Conservation (phyloP, 306 rosid genomes). For the Parietaria judaica region DNA sequence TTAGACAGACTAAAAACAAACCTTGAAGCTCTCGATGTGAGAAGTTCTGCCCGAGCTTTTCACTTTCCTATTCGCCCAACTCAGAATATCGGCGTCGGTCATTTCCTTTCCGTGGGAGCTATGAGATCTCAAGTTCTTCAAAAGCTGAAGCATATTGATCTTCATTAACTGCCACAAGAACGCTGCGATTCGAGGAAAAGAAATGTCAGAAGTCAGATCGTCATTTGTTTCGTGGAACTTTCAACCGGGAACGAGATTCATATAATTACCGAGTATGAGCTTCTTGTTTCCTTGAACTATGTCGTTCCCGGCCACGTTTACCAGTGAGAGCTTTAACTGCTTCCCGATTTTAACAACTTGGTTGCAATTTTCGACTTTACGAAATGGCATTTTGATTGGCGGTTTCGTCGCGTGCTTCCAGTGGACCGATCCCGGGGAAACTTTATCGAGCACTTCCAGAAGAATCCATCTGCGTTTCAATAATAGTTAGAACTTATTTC, state of each 20-base stretch:
- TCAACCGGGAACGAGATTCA: too few relatives aligned
- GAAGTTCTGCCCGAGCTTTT: constrained; percentile 69
- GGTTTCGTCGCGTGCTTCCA: constrained; percentile 96
- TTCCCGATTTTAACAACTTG: constrained; percentile 70
- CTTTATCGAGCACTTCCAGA: constrained; percentile 82
- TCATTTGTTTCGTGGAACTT: too few relatives aligned
- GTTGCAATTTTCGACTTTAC: constrained; percentile 95
- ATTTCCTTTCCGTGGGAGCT: constrained; percentile 78
- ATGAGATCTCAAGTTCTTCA: constrained; percentile 73
- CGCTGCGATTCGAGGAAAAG: constrained; percentile 38
- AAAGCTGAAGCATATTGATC: constrained; percentile 76
- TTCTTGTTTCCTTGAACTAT: constrained; percentile 98
- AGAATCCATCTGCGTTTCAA: constrained; percentile 64
- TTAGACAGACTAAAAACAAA: constrained; percentile 1
- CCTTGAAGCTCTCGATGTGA: constrained; percentile 81
- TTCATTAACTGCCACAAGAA: constrained; percentile 96
- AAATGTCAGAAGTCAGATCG: constrained; percentile 11
- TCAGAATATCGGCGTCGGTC: constrained; percentile 73
- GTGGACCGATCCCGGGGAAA: constrained; percentile 73
- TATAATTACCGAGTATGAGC: constrained; percentile 74
- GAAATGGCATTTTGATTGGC: constrained; percentile 94
- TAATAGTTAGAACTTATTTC: neutral
- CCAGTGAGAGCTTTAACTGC: constrained; percentile 70
- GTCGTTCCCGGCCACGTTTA: constrained; percentile 87
- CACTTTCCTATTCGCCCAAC: constrained; percentile 82